Base-by-base conservation (phyloP, 345 rosid species). In the Melastoma malabathricum region DNA sequence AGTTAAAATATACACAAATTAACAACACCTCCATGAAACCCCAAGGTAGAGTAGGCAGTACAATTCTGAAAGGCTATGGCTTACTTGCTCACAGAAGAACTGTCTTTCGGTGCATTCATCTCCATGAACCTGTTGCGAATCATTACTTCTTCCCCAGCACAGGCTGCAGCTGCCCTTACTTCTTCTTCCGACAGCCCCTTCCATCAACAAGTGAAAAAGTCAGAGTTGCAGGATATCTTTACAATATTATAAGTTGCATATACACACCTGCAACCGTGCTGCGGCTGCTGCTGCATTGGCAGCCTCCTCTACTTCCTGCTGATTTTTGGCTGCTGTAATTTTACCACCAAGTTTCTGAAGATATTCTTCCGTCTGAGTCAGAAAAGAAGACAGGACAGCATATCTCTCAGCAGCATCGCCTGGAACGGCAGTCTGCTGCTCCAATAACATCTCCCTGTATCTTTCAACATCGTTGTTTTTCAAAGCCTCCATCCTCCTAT, bases 181-280 rank as follows among this genome's bases (percentile, higher is more conserved):
- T 93, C 99, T 85, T 88, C 99, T 59, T 88, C 99, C 31, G 97
- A 88, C 51, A 93, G 84, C 56, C 99, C 99, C 99, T 93, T 67
- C 68, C 57, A 44, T 63, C 50, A 68, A 50, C 17, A 48, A 52
- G 67, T 18, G 59, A 19, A 50, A 19, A 38, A n/a, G 27, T 41
- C 46, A 55, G 56, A 13, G 20, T 60, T 53, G 44, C 10, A 55
- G 49, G 53, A 68, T 23, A 74, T 56, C 48, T 55, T 31, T 41
- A 43, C 50, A 43, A 43, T 57, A 29, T 15, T 29, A 51, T 5
- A 19, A 29, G 41, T 51, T 15, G 22, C 34, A 39, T 12, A 34
- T 34, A 34, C 12, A 63, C 75, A 63, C 99, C 90, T 93, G 96
- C 64, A 76, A 62, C 68, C 89, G 78, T 18, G 99, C 99, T 60